phyloP scores from a whole-genome alignment of 176 grass and related monocot species.

The Musa itinerans region DNA sequence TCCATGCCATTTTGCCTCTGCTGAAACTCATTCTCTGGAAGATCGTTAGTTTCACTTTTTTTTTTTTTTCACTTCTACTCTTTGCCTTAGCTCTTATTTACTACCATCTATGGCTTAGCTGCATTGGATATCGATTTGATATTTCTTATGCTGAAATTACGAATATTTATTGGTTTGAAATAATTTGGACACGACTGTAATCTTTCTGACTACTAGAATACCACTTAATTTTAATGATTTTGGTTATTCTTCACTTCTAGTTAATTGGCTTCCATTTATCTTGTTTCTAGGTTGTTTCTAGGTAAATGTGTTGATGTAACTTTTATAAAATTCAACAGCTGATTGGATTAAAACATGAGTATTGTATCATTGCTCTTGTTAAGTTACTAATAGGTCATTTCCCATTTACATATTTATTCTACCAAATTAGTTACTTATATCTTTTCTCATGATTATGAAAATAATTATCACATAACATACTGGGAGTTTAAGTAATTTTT shows the following conservation, averaged over 20 bases:
- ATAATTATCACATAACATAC: no score
- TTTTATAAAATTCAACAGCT: background rate
- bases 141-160: background rate
- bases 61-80: background rate
- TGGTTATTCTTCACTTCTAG: background rate
- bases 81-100: background rate
- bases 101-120: background rate
- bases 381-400: background rate
- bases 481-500: no score
- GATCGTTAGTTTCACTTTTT: background rate
- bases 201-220: background rate
- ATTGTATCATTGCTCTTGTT: no score
- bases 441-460: no score
- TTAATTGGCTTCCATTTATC: background rate
- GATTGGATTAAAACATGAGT: background rate
- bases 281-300: background rate
- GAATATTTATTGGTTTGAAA: background rate
- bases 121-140: background rate
- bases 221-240: background rate
- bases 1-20: background rate
- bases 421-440: no score
- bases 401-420: background rate
- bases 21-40: background rate
- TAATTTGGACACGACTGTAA: background rate
- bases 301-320: background rate